Evolutionary conservation across 495 filamentous ascomycete genomes (phyloP), one percentile per base, ranked within the genome.

Genomic region (Talaromyces proteolyticus): DNA sequence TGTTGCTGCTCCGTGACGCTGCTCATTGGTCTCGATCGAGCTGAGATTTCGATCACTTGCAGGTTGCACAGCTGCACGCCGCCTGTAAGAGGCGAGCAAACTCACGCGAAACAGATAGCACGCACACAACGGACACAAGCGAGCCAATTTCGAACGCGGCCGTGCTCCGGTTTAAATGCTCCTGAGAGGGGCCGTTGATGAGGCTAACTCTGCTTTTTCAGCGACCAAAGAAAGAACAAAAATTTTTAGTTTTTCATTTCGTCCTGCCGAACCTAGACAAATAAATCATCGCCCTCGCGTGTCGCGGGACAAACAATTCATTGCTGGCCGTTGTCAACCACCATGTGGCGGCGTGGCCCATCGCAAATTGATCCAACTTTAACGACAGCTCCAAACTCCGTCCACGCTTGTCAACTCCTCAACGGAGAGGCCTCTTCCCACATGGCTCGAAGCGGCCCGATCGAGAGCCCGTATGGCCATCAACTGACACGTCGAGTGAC

Each of bases 401-500:
- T 6, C 12, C 6, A 41, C 38, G 38, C 38, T 10, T 41, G 18
- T 18, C 7, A 17, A 10, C 16, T 41, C 18, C 10, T 20, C 38
- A 41, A 41, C 38, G 18, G 38, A 41, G n/a, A 41, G 57, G 42
- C 57, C 54, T 46, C 48, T 20, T 38, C 21, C 39, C 57, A 55
- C 25, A 54, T 59, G 42, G 58, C 39, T 39, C 66, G 59, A 25
- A 67, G 71, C 36, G 69, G 69, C 17, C 71, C 69, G 44, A 75
- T 75, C 56, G 69, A 73, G 51, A 68, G 68, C 12, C 71, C 71
- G 39, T 61, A 66, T 59, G 71, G 71, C 54, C 67, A 70, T 24
- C 63, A 67, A 42, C 55, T 75, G 36, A 67, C 68, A 54, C 68
- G 71, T n/a, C 63, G 71, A 53, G 68, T 75, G 62, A 75, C 71